Evolutionary conservation across 2,329 filamentous ascomycete genomes (phyloP).

Genomic region (Thielaviopsis punctulata): DNA sequence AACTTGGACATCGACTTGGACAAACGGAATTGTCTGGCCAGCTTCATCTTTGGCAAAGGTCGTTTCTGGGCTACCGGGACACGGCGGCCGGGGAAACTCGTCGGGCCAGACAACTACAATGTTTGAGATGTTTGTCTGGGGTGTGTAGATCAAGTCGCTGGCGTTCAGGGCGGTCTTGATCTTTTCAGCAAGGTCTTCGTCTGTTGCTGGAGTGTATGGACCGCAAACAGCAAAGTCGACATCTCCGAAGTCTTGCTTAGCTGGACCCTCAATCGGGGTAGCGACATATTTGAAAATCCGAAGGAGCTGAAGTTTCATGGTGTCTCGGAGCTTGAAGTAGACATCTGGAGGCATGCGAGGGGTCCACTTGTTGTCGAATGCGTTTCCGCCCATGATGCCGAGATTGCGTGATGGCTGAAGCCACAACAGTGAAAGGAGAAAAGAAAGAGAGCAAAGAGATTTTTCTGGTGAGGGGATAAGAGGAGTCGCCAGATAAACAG

Average conservation of each 20-base stretch:
- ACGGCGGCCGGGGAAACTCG: constrained; percentile 7
- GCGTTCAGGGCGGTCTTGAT: constrained; percentile 18
- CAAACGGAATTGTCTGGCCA: constrained; percentile 13
- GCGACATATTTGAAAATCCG: constrained; percentile 37
- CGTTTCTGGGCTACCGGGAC: not conserved
- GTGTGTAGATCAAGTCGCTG: constrained; percentile 22
- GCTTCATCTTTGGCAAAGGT: not conserved
- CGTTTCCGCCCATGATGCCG: constrained; percentile 10
- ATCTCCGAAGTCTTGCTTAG: constrained; percentile 52
- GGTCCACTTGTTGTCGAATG: constrained; percentile 28
- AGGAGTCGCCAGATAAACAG: too few species aligned
- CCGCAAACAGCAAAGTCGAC: constrained; percentile 47
- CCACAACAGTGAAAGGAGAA: not conserved
- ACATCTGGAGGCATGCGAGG: constrained; percentile 46
- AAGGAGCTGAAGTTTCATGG: constrained; percentile 29
- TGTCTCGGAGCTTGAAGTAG: constrained; percentile 34
- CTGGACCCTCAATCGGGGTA: constrained; percentile 50
- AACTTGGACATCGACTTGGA: constrained; percentile 54
- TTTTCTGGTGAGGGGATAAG: too few species aligned
- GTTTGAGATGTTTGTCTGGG: constrained; percentile 26
- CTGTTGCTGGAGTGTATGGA: not conserved
- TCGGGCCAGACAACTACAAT: constrained; percentile 40
- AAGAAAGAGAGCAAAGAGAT: too few species aligned
- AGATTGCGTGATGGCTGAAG: not conserved
- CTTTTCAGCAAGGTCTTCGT: not conserved